Conservation (phyloP, 306 rosid genomes). For the Crotalaria pallida region DNA sequence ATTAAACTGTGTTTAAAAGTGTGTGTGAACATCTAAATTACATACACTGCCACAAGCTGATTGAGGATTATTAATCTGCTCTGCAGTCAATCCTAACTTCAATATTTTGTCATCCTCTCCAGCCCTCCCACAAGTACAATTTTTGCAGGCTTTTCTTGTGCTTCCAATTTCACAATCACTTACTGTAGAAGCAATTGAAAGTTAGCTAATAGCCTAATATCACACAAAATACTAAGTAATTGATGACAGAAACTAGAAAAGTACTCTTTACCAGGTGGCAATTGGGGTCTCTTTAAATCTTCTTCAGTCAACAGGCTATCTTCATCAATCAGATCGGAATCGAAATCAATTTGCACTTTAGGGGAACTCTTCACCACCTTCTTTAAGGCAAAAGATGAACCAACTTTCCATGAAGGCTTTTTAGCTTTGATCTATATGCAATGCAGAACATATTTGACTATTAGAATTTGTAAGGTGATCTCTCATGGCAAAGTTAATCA, state of each 20-base stretch:
- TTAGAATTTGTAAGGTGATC: neutral
- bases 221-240: neutral
- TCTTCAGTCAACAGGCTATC: slow-evolving; percentile 86
- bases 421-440: slow-evolving; percentile 56
- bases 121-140: slow-evolving; percentile 89
- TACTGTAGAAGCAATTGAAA: slow-evolving; percentile 35
- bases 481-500: neutral
- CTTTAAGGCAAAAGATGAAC: slow-evolving; percentile 66
- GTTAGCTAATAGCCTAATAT: neutral
- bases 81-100: slow-evolving; percentile 67
- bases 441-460: neutral
- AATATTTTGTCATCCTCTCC: slow-evolving; percentile 80
- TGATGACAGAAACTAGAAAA: slow-evolving; percentile 15
- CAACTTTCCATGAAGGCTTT: slow-evolving; percentile 77
- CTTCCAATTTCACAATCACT: slow-evolving; percentile 85
- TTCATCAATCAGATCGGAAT: slow-evolving; percentile 86
- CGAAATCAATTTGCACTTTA: slow-evolving; percentile 61
- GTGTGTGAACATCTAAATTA: neutral
- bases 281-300: slow-evolving; percentile 75
- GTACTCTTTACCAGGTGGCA: slow-evolving; percentile 45
- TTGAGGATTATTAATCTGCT: slow-evolving; percentile 72
- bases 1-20: neutral
- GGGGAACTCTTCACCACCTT: slow-evolving; percentile 49
- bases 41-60: slow-evolving; percentile 92
- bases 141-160: slow-evolving; percentile 93